A percentile compares a stretch with the other conserved stretches of the same genome.
These are phyloP conservation scores for Gaultheria prostrata DNA, from an alignment of 148 eudicot species.

Conservation along the genomic window DNA sequence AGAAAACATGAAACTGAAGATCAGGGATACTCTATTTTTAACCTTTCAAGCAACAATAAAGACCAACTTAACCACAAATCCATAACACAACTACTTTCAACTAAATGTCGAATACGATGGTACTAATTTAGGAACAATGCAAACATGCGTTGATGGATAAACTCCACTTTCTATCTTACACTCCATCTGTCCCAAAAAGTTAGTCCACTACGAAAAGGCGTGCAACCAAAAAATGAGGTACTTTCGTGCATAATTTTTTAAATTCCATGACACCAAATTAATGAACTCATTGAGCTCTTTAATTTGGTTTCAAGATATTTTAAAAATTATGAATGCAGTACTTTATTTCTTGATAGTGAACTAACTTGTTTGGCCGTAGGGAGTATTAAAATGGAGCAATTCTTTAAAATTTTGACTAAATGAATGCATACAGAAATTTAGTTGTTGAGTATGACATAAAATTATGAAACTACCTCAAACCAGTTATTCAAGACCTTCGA, in stretches of 20 bases:
- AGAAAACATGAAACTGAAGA: neutral
- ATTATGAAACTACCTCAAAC: slow-evolving; percentile 75
- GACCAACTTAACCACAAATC: neutral
- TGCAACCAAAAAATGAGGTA: too few species aligned
- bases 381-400: neutral
- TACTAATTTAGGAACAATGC: neutral
- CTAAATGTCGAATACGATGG: neutral
- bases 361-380: too few species aligned
- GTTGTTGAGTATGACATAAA: slow-evolving; percentile 4
- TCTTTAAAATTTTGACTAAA: neutral
- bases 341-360: too few species aligned
- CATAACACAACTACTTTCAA: neutral
- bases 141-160: neutral
- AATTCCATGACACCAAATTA: too few species aligned
- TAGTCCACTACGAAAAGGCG: too few species aligned
- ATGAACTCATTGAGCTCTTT: too few species aligned
- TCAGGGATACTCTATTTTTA: too few species aligned
- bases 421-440: neutral
- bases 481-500: slow-evolving; percentile 95
- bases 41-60: neutral
- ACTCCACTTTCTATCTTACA: neutral
- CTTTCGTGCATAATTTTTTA: too few species aligned
- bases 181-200: too few species aligned
- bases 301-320: too few species aligned
- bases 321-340: too few species aligned